Percentiles rank a stretch among this genome's conserved stretches.
Conservation (phyloP, 495 filamentous ascomycete genomes). For the Penicillium cinerascens region DNA sequence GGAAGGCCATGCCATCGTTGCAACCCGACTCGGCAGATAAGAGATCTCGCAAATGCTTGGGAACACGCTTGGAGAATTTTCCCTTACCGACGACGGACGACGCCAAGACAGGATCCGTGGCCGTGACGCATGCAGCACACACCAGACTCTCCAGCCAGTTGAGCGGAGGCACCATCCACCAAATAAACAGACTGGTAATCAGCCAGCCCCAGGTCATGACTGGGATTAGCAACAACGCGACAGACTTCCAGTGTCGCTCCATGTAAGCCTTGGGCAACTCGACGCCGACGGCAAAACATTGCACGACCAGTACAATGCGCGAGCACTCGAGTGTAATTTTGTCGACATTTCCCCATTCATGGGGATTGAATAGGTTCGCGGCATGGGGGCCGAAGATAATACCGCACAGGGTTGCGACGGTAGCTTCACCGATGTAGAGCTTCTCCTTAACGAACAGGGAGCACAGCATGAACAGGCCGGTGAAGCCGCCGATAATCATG, state of each 20-base stretch:
- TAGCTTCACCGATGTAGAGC: constrained; percentile 98
- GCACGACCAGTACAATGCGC: constrained; percentile 94
- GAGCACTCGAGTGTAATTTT: constrained; percentile 97
- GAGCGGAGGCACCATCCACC: constrained; percentile 84
- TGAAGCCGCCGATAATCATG: constrained; percentile 97
- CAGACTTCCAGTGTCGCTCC: constrained; percentile 96
- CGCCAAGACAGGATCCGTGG: constrained; percentile 95
- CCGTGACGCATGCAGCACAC: constrained; percentile 90
- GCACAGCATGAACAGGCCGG: constrained; percentile 96
- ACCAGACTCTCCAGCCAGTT: constrained; percentile 86
- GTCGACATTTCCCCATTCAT: constrained; percentile 86
- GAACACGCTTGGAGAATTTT: constrained; percentile 95
- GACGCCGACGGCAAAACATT: constrained; percentile 99
- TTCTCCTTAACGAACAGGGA: constrained; percentile 97
- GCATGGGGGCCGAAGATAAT: constrained; percentile 97
- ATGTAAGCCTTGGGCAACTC: constrained; percentile 97
- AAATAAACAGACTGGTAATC: constrained; percentile 89
- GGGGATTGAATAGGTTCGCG: constrained; percentile 83
- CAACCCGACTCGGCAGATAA: constrained; percentile 97
- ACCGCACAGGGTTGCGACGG: constrained; percentile 91
- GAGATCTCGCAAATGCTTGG: constrained; percentile 93
- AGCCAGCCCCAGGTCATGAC: constrained; percentile 99
- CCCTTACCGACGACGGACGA: constrained; percentile 98
- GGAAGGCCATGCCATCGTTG: constrained; percentile 99
- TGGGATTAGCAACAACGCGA: constrained; percentile 80